A percentile compares a stretch with the other conserved stretches of the same genome.
phyloP scores from a whole-genome alignment of 2,329 filamentous ascomycete species.

The Exophiala phaeomuriformis region DNA sequence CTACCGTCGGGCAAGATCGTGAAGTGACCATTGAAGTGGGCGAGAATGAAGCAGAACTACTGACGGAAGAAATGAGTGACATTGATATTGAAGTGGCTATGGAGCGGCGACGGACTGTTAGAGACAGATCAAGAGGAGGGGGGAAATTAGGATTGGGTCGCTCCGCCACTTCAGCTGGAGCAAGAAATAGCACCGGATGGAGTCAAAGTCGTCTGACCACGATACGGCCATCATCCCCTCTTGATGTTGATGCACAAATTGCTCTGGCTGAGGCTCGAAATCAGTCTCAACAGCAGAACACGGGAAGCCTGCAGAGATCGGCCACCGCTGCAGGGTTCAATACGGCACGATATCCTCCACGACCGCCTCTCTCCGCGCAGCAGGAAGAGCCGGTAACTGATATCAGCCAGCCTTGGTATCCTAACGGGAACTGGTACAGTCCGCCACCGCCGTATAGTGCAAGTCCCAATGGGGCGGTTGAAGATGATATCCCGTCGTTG shows the following conservation, averaged over 20 bases:
- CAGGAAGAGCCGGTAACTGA: slow-evolving; percentile 10
- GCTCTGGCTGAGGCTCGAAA: slow-evolving; percentile 6
- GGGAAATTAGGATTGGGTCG: slow-evolving; percentile 29
- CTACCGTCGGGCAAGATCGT: slow-evolving; percentile 48
- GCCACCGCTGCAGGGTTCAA: slow-evolving; percentile 59
- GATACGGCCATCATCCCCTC: slow-evolving; percentile 25
- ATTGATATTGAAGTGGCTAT: slow-evolving; percentile 73
- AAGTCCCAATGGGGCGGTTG: slow-evolving; percentile 1
- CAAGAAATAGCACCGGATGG: slow-evolving; percentile 9
- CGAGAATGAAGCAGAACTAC: slow-evolving; percentile 57
- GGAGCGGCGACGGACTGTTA: slow-evolving; percentile 59
- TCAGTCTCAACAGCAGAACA: slow-evolving; percentile 2
- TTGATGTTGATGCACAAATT: slow-evolving; percentile 34
- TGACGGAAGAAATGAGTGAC: slow-evolving; percentile 67
- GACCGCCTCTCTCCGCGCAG: slow-evolving; percentile 30
- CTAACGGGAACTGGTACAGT: slow-evolving; percentile 23
- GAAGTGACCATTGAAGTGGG: slow-evolving; percentile 68
- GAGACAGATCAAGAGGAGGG: slow-evolving; percentile 16
- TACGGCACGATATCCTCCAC: slow-evolving; percentile 54
- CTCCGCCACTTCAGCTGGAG: slow-evolving; percentile 35
- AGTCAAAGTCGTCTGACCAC: slow-evolving; percentile 5
- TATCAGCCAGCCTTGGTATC: slow-evolving; percentile 2
- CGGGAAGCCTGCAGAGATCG: slow-evolving; percentile 21
- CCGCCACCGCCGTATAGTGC: slow-evolving; percentile 25
- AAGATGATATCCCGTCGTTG: slow-evolving; percentile 2